Evolutionary conservation across 352 stramenopile genomes (phyloP).

Genomic region (Phytopythium chamaehyphon): DNA sequence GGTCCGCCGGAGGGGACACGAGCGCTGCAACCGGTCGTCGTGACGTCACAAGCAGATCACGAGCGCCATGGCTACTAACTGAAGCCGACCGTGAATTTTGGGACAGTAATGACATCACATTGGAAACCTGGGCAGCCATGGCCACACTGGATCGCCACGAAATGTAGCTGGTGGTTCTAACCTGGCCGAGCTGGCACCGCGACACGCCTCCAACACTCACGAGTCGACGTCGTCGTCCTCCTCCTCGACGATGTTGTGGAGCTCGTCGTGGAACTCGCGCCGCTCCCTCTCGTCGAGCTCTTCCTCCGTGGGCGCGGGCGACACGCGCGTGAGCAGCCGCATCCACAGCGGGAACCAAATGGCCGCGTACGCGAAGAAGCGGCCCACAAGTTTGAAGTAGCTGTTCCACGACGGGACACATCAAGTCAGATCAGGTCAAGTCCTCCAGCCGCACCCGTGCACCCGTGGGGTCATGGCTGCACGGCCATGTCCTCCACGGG

Average conservation of each 20-base stretch:
- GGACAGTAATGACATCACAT: neutral
- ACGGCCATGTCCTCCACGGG: too few relatives aligned
- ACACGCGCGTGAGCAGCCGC: conserved; percentile 61
- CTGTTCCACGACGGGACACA: conserved; percentile 10
- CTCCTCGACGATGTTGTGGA: conserved; percentile 36
- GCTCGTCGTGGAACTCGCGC: conserved; percentile 41
- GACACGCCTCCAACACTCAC: neutral
- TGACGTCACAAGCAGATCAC: neutral
- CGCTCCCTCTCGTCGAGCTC: conserved; percentile 47
- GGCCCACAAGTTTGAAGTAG: conserved; percentile 69
- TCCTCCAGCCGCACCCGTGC: neutral
- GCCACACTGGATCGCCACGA: neutral
- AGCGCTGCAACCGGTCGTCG: too few relatives aligned
- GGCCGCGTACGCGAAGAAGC: conserved; percentile 67
- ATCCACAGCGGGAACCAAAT: conserved; percentile 86
- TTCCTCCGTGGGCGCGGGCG: conserved; percentile 53
- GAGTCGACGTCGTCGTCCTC: conserved; percentile 37
- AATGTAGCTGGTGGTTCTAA: conserved; percentile 3
- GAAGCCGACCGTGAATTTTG: neutral
- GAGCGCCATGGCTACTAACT: neutral
- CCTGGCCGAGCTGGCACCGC: conserved; percentile 1
- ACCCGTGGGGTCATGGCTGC: too few relatives aligned
- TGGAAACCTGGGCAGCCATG: too few relatives aligned
- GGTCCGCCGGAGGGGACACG: too few relatives aligned
- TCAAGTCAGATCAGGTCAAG: too few relatives aligned